These are phyloP conservation scores for Nepenthes gracilis DNA, from an alignment of 148 eudicot genomes.

Conservation along the genomic window DNA sequence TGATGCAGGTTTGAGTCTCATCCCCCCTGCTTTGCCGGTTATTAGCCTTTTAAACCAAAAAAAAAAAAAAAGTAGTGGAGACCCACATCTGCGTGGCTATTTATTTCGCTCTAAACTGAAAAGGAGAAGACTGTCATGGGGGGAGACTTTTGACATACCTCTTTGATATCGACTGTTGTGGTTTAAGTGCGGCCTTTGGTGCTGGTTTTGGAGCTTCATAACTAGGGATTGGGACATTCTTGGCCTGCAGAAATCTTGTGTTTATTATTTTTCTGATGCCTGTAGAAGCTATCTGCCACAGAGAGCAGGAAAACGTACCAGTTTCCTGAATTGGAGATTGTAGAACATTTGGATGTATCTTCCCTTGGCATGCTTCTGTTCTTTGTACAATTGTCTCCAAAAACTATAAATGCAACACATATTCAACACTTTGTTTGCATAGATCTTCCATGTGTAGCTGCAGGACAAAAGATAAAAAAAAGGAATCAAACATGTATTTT, in stretches of 20 bases:
- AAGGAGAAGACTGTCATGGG: background rate
- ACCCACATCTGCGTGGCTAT: no score
- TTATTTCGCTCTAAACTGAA: no score
- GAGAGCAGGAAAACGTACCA: conserved; percentile 31
- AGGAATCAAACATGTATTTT: background rate
- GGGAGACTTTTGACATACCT: conserved; percentile 23
- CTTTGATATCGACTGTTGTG: conserved; percentile 17
- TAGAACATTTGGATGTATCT: conserved; percentile 81
- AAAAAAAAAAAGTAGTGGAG: no score
- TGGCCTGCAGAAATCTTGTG: conserved; percentile 36
- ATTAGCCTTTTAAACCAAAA: no score
- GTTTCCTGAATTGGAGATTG: conserved; percentile 60
- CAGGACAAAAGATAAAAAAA: conserved; percentile 7
- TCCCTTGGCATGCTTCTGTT: conserved; percentile 75
- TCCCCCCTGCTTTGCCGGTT: no score
- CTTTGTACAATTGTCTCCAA: conserved; percentile 64
- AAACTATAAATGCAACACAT: conserved; percentile 74
- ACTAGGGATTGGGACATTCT: conserved; percentile 30
- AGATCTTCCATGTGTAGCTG: conserved; percentile 98
- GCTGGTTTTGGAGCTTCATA: conserved; percentile 34
- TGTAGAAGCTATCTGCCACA: background rate
- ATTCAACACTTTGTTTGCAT: conserved; percentile 83
- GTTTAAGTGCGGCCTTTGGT: conserved; percentile 32
- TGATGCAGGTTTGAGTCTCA: no score
- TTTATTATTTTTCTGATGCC: conserved; percentile 6